Evolutionary conservation across 1,139 yeast genomes (phyloP).

Genomic region (Kodamaea sp.): DNA sequence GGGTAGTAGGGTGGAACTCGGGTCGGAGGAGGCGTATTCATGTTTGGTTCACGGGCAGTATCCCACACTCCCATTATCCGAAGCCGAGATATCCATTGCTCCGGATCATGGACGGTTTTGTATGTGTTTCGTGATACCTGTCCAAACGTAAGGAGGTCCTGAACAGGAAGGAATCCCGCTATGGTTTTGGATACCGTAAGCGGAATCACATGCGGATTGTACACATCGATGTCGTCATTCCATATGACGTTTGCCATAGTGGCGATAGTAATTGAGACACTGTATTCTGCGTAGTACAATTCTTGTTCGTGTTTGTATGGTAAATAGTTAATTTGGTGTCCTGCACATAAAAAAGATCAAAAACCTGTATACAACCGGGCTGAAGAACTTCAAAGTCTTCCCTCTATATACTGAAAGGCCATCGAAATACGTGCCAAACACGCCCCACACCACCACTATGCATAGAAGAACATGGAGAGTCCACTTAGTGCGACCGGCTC

Average conservation of each 20-base stretch:
- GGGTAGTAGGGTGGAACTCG: constrained; percentile 7
- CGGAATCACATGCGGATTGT: constrained; percentile 45
- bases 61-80: constrained; percentile 53
- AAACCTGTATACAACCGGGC: not conserved
- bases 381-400: not conserved
- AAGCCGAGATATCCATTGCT: constrained; percentile 56
- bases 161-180: constrained; percentile 36
- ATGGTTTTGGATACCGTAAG: constrained; percentile 38
- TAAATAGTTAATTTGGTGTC: not conserved
- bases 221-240: constrained; percentile 51
- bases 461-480: constrained; percentile 4
- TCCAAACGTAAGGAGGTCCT: constrained; percentile 38
- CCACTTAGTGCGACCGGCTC: constrained; percentile 2
- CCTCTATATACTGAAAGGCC: constrained; percentile 1
- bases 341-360: constrained; percentile 2
- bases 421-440: not conserved
- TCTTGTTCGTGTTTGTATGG: not conserved
- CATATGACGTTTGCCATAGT: constrained; percentile 49
- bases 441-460: not conserved
- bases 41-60: constrained; percentile 5
- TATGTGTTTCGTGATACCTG: constrained; percentile 41
- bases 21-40: too few species aligned
- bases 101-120: constrained; percentile 37
- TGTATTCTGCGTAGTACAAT: too few species aligned
- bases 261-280: too few species aligned